Conservation (phyloP, 2,329 filamentous ascomycete genomes). For the Gnomoniopsis smithogilvyi region DNA sequence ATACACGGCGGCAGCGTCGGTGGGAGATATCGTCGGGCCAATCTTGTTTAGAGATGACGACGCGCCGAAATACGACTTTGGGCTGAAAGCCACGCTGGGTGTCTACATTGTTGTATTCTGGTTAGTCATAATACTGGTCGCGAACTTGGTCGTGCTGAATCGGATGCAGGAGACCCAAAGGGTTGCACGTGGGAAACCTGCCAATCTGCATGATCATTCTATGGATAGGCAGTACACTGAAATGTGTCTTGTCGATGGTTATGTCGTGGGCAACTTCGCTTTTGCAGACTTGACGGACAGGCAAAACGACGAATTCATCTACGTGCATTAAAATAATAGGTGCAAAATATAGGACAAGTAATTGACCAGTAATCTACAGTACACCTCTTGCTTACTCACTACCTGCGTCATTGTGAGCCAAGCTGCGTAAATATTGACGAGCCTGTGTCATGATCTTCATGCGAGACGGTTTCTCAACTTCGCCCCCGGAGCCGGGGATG, state of each 20-base stretch:
- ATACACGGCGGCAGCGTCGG: conserved; percentile 59
- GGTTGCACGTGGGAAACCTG: conserved; percentile 58
- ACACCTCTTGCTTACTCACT: too few species aligned
- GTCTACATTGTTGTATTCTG: conserved; percentile 52
- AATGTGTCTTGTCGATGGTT: conserved; percentile 11
- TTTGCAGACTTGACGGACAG: conserved; percentile 61
- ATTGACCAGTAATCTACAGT: too few species aligned
- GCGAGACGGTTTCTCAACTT: too few species aligned
- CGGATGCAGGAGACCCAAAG: conserved; percentile 51
- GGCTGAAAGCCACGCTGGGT: conserved; percentile 52
- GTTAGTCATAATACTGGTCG: conserved; percentile 50
- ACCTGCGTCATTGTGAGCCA: too few species aligned
- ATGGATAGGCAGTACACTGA: conserved; percentile 53
- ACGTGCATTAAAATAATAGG: neutral
- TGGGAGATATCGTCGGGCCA: conserved; percentile 66
- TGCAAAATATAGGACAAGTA: too few species aligned
- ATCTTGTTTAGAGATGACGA: conserved; percentile 57
- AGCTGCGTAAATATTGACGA: too few species aligned
- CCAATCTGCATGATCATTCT: conserved; percentile 54
- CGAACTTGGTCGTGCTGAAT: conserved; percentile 54
- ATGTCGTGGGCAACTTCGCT: conserved; percentile 43
- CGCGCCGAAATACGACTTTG: conserved; percentile 56
- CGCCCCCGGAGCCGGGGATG: too few species aligned
- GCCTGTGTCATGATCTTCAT: too few species aligned
- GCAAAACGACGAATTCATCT: conserved; percentile 61